Base-by-base conservation (phyloP, 2,329 filamentous ascomycete species). In the Microsporum ferrugineum region DNA sequence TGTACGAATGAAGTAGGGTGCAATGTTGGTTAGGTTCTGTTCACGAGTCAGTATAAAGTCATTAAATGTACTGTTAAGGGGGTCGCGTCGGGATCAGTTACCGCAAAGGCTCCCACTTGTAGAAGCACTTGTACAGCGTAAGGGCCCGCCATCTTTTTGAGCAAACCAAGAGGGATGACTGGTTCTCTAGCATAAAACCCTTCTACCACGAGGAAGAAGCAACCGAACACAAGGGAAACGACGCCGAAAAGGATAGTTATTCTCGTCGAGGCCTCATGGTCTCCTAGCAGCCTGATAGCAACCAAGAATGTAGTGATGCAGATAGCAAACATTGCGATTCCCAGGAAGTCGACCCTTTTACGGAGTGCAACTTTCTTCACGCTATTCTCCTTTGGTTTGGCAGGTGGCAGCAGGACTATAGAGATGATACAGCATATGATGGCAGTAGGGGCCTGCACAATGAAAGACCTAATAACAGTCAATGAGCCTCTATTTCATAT, bases 1-100 rank as follows among this genome's bases (percentile, higher is more conserved):
- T 17, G 56, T 58, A 10, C 56, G 36, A 34, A 58, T 58, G 56
- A 58, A 58, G 38, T 41, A 58, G 27, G 56, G 56, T 12, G 56
- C 36, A 8, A 58, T 33, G 14, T 58, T 58, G n/a, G 56, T 45
- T 12, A 58, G 14, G 29, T 58, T 41, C 56, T 58, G 27, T 34
- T 8, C 5, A 23, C 2, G 8, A 34, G 29, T 55, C 12, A 55
- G 51, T 12, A 34, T 3, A 14, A 4, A 29, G n/a, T 31, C 36
- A 7, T 55, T 43, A 14, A 34, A 36, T n/a, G 6, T 34, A 38
- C 14, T 43, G 14, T n/a, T 4, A 51, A 23, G 27, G n/a, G 12
- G 29, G 14, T 17, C 17, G 23, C n/a, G 7, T 8, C 4, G 7
- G 23, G 45, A 23, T 12, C 0, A 23, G 8, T 23, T 55, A 55